Base-by-base conservation (phyloP, 768 basidiomycete species). In the Obba rivulosa region DNA sequence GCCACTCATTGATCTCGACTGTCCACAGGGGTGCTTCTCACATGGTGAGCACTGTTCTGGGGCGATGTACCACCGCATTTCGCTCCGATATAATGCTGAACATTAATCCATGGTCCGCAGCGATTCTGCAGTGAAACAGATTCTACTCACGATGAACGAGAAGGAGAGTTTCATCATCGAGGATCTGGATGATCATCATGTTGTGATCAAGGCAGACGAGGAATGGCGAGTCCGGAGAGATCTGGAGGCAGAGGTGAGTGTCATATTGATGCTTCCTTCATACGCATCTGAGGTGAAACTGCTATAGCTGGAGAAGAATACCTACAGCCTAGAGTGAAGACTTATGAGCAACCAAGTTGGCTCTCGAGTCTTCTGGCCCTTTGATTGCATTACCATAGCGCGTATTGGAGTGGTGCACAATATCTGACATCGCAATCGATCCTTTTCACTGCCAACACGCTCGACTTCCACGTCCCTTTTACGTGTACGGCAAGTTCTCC, bases 101-200 rank as follows among this genome's bases (percentile, higher is more conserved):
- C 18, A 14, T 35, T 22, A 43, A 14, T 37, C 23, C 10, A 3
- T n/a, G 21, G 0, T 16, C 22, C 18, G 21, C 58, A 92, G 91
- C 60, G 91, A 93, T 63, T 81, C 88, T 1, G 90, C 89, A 1
- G 91, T 93, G 51, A 93, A 92, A 66, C 88, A 92, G 62, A 90
- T 92, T 47, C 72, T 92, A 31, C 71, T 91, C 44, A 70, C 80
- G 28, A 80, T 92, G 83, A 87, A 92, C 61, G 87, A 92, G 60
- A 83, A 77, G 59, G 73, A 79, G 8, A 78, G 74, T 46, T 93
- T 93, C 63, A 83, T 93, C 53, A 87, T 93, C 51, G 86, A 92
- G 57, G 91, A 93, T 58, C 64, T 93, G 21, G 91, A 92, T 60
- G 87, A 91, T 56, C 77, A 80, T 52, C 88, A 92, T 66, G 59